A percentile compares a stretch with the other conserved stretches of the same genome.
These are phyloP conservation scores for Gynochthodes officinalis DNA, from an alignment of 257 asterid species.

Conservation along the genomic window DNA sequence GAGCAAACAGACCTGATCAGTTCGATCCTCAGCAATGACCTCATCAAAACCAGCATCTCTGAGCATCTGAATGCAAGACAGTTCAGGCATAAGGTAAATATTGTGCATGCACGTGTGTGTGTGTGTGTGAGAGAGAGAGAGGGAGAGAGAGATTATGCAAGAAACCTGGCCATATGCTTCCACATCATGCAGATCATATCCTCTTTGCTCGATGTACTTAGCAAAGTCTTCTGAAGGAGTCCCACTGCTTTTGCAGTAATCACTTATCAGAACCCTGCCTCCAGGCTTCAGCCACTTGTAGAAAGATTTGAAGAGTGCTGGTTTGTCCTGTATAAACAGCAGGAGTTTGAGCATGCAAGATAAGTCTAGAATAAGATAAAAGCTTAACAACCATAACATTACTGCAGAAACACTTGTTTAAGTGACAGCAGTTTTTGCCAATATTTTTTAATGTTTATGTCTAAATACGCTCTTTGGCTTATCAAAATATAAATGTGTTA, in stretches of 20 bases:
- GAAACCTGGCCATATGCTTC: constrained; percentile 79
- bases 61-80: constrained; percentile 58
- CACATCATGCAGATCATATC: constrained; percentile 82
- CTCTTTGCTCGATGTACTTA: constrained; percentile 81
- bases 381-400: neutral
- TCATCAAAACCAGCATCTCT: constrained; percentile 79
- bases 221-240: constrained; percentile 66
- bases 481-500: neutral
- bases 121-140: neutral
- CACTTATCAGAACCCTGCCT: constrained; percentile 85
- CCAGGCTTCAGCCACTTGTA: constrained; percentile 98
- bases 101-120: neutral
- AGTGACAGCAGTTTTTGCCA: neutral
- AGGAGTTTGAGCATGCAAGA: neutral
- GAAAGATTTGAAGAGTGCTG: constrained; percentile 78
- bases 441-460: neutral
- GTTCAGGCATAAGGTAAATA: neutral
- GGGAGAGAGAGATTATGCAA: neutral
- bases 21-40: constrained; percentile 88
- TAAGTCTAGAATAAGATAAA: neutral
- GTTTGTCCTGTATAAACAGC: constrained; percentile 71
- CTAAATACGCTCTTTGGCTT: neutral
- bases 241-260: constrained; percentile 85
- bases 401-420: neutral
- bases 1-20: constrained; percentile 63